Evolutionary conservation across 306 rosid species (phyloP).

Genomic region (Pyrus betulifolia): DNA sequence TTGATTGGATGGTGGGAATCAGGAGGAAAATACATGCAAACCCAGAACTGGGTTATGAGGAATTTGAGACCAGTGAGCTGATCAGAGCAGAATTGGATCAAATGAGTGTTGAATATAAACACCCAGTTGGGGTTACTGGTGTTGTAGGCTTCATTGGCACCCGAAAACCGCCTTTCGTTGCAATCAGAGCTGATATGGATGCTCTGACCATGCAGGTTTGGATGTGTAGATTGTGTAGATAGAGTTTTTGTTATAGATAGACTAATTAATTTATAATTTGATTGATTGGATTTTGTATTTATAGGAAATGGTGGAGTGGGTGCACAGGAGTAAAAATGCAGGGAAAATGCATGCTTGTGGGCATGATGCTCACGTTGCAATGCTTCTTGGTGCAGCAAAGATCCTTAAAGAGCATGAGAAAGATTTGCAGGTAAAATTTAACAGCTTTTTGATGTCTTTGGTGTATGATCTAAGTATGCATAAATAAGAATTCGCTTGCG

Average conservation of each 20-base stretch:
- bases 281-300: background rate
- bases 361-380: slow-evolving; percentile 86
- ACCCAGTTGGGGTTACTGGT: slow-evolving; percentile 72
- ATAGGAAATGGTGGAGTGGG: slow-evolving; percentile 95
- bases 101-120: slow-evolving; percentile 46
- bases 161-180: slow-evolving; percentile 70
- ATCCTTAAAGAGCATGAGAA: slow-evolving; percentile 70
- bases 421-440: slow-evolving; percentile 41
- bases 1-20: slow-evolving; percentile 75
- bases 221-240: background rate
- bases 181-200: slow-evolving; percentile 94
- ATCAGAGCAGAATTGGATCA: slow-evolving; percentile 62
- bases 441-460: background rate
- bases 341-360: slow-evolving; percentile 99
- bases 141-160: slow-evolving; percentile 71
- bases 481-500: background rate
- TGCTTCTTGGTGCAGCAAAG: slow-evolving; percentile 90
- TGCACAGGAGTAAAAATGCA: slow-evolving; percentile 67
- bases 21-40: slow-evolving; percentile 79
- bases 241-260: background rate
- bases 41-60: slow-evolving; percentile 75
- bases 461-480: background rate
- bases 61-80: slow-evolving; percentile 69
- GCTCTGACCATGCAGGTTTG: slow-evolving; percentile 78
- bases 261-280: background rate